Conservation (phyloP, 2,329 filamentous ascomycete genomes). For the Phyllachora maydis region DNA sequence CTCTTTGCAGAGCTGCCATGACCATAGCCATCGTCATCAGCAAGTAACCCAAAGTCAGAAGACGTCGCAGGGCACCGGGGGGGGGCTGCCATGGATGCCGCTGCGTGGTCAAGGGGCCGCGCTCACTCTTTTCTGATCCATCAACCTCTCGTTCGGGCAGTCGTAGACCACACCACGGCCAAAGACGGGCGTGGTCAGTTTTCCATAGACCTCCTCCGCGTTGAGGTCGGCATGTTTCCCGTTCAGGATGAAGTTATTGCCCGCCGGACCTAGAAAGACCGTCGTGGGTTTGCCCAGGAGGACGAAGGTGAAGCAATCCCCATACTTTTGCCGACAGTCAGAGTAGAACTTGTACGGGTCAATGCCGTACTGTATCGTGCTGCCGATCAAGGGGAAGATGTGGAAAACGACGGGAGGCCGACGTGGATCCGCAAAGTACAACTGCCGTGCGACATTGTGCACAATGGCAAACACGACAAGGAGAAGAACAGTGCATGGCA, state of each 20-base stretch:
- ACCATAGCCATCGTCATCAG: slow-evolving; percentile 5
- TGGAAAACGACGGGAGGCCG: slow-evolving; percentile 42
- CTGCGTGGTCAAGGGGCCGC: too few relatives aligned
- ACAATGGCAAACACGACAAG: slow-evolving; percentile 2
- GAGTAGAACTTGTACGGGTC: slow-evolving; percentile 33
- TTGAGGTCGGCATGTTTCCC: slow-evolving; percentile 79
- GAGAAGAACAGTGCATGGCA: slow-evolving; percentile 1
- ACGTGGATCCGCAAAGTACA: slow-evolving; percentile 4
- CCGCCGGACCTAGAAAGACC: slow-evolving; percentile 60
- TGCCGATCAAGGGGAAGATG: slow-evolving; percentile 23
- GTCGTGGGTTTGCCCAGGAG: slow-evolving; percentile 80
- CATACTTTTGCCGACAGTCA: slow-evolving; percentile 33
- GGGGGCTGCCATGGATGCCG: too few relatives aligned
- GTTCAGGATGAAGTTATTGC: slow-evolving; percentile 84
- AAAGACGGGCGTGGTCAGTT: slow-evolving; percentile 53
- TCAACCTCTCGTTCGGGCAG: slow-evolving; percentile 76
- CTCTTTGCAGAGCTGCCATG: slow-evolving; percentile 69
- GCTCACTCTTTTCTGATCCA: slow-evolving; percentile 89
- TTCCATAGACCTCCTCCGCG: slow-evolving; percentile 76
- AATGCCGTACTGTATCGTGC: slow-evolving; percentile 1
- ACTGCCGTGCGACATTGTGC: slow-evolving; percentile 5
- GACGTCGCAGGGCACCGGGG: too few relatives aligned
- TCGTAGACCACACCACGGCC: slow-evolving; percentile 79
- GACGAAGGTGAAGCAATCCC: slow-evolving; percentile 77
- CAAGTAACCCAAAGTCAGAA: not conserved